Percentiles rank a stretch among this genome's conserved stretches.
These are phyloP conservation scores for Dendrobium nobile DNA, from an alignment of 106 monocot genomes.

Conservation along the genomic window DNA sequence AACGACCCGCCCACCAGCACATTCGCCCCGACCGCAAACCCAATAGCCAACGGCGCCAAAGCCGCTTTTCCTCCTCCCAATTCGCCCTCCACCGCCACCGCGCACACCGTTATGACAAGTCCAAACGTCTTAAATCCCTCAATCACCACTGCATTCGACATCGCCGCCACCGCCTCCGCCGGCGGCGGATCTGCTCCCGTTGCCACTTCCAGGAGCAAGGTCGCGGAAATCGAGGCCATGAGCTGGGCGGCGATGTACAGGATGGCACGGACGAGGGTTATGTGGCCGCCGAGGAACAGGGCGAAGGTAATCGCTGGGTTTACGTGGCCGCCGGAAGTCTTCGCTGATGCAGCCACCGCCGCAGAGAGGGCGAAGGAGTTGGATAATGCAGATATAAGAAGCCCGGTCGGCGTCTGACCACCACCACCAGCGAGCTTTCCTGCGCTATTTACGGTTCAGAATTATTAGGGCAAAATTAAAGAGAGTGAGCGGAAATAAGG, in stretches of 20 bases:
- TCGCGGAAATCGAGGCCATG: slow-evolving; percentile 14
- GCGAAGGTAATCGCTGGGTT: slow-evolving; percentile 52
- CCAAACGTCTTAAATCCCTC: slow-evolving; percentile 40
- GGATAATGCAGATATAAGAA: slow-evolving; percentile 17
- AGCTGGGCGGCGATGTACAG: slow-evolving; percentile 39
- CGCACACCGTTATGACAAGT: slow-evolving; percentile 44
- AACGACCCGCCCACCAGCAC: slow-evolving; percentile 30
- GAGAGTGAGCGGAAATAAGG: too few species aligned
- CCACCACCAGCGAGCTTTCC: background rate
- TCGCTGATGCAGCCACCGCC: slow-evolving; percentile 31
- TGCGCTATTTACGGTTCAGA: too few species aligned
- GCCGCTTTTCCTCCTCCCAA: slow-evolving; percentile 19
- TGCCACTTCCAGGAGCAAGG: too few species aligned
- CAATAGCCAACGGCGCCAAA: slow-evolving; percentile 32
- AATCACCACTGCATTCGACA: slow-evolving; percentile 13
- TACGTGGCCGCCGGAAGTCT: slow-evolving; percentile 48
- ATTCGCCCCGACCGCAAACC: slow-evolving; percentile 34
- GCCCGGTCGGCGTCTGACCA: slow-evolving; percentile 34
- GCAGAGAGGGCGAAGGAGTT: slow-evolving; percentile 42
- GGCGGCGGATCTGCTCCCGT: too few species aligned
- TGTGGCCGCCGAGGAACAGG: slow-evolving; percentile 40
- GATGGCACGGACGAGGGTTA: slow-evolving; percentile 30
- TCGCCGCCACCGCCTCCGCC: too few species aligned
- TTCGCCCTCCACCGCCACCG: slow-evolving; percentile 30
- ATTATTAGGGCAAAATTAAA: too few species aligned